Conservation (phyloP, 108 stramenopile species). For the Skeletonema potamos region DNA sequence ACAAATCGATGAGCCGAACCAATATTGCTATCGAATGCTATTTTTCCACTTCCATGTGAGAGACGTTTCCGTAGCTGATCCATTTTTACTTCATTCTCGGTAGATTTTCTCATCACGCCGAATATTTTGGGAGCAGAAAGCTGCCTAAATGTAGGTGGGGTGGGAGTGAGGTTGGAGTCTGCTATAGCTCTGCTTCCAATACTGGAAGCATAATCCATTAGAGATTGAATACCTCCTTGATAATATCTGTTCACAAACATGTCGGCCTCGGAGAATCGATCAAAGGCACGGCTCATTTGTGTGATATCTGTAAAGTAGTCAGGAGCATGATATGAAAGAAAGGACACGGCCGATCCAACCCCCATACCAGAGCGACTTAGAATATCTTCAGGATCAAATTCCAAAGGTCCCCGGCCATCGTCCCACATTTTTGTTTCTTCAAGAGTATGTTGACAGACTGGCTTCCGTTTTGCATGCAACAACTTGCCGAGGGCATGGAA, state of each 20-base stretch:
- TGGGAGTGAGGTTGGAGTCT: conserved; percentile 62
- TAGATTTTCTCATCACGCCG: conserved; percentile 61
- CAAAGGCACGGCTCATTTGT: conserved; percentile 61
- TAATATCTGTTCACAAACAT: conserved; percentile 49
- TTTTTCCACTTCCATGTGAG: conserved; percentile 8
- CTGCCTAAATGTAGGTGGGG: conserved; percentile 71
- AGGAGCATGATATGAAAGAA: conserved; percentile 78
- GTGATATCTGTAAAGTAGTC: conserved; percentile 85
- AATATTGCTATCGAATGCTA: conserved; percentile 36
- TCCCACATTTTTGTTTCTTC: conserved; percentile 24
- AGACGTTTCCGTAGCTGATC: conserved; percentile 54
- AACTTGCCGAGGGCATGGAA: conserved; percentile 92
- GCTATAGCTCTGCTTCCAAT: conserved; percentile 68
- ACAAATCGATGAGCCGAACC: conserved; percentile 55
- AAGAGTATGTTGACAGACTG: neutral
- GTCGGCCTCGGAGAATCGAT: conserved; percentile 65
- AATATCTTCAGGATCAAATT: conserved; percentile 83
- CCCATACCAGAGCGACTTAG: conserved; percentile 73
- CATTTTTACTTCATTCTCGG: conserved; percentile 58
- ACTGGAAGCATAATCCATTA: conserved; percentile 60
- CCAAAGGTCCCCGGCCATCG: conserved; percentile 48
- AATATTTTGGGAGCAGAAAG: conserved; percentile 75
- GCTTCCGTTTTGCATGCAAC: conserved; percentile 81
- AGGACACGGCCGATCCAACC: conserved; percentile 58
- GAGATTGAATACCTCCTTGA: conserved; percentile 41